phyloP scores from a whole-genome alignment of 179 eudicot genomes.

The Silene coronaria region DNA sequence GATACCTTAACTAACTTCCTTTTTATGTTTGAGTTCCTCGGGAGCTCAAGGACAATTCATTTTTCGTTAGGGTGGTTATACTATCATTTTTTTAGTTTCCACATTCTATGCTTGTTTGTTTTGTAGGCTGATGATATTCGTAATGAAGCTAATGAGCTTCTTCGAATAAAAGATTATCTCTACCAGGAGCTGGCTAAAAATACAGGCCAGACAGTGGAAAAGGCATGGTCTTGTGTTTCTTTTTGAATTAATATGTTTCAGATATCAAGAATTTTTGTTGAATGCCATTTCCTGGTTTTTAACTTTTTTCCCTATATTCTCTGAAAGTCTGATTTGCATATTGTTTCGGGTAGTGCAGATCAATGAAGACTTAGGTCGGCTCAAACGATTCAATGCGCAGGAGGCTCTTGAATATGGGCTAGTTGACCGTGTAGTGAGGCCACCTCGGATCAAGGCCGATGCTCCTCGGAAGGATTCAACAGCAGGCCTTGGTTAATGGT shows the following conservation, averaged over 20 bases:
- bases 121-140: slow-evolving; percentile 72
- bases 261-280: not conserved
- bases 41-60: not conserved
- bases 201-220: slow-evolving; percentile 79
- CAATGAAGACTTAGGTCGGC: slow-evolving; percentile 54
- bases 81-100: not conserved
- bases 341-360: slow-evolving; percentile 43
- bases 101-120: slow-evolving; percentile 3
- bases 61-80: not conserved
- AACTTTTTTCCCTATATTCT: not conserved
- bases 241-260: not conserved
- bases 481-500: slow-evolving; percentile 78
- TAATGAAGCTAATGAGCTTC: slow-evolving; percentile 74
- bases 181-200: slow-evolving; percentile 64
- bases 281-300: not conserved
- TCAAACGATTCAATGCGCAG: slow-evolving; percentile 61
- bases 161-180: slow-evolving; percentile 75
- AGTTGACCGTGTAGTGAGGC: slow-evolving; percentile 69
- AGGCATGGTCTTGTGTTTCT: slow-evolving; percentile 33
- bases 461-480: slow-evolving; percentile 53
- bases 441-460: slow-evolving; percentile 52
- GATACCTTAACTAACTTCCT: not conserved
- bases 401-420: slow-evolving; percentile 85
- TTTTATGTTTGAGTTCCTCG: not conserved
- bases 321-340: not conserved